Conservation (phyloP, 768 basidiomycete species). For the Tylopilus cervinicoccineus region DNA sequence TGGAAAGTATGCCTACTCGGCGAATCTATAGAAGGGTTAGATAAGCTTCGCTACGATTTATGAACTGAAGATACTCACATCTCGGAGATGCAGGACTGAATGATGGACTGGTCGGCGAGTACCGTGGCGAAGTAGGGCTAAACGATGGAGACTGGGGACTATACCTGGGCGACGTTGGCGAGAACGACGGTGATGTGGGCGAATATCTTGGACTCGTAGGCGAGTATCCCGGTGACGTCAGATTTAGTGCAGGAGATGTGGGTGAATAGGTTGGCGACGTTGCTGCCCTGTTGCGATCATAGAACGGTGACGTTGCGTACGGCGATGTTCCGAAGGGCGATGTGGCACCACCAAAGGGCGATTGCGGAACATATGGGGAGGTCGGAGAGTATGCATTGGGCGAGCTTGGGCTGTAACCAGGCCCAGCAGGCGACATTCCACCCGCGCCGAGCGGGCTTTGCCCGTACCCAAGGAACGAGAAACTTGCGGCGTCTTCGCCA, state of each 20-base stretch:
- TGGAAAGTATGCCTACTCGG: constrained; percentile 56
- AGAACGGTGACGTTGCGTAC: constrained; percentile 84
- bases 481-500: constrained; percentile 77
- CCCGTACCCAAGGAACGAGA: constrained; percentile 73
- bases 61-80: constrained; percentile 47
- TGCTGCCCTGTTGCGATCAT: constrained; percentile 55
- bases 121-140: constrained; percentile 85
- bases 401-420: constrained; percentile 88
- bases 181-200: constrained; percentile 80
- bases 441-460: constrained; percentile 83
- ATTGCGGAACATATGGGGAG: constrained; percentile 85
- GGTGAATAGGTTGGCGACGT: constrained; percentile 88
- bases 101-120: constrained; percentile 86
- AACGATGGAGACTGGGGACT: constrained; percentile 90
- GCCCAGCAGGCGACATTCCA: constrained; percentile 84
- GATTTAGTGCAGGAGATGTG: constrained; percentile 77
- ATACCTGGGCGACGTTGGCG: constrained; percentile 79
- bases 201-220: constrained; percentile 80
- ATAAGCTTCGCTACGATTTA: background rate
- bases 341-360: constrained; percentile 77
- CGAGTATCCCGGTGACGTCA: constrained; percentile 71
- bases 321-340: constrained; percentile 81
- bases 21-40: constrained; percentile 49
- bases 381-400: constrained; percentile 87
- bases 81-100: constrained; percentile 94